A percentile compares a stretch with the other conserved stretches of the same genome.
These are phyloP conservation scores for Eucalyptus erythrocorys DNA, from an alignment of 345 rosid genomes.

Conservation along the genomic window DNA sequence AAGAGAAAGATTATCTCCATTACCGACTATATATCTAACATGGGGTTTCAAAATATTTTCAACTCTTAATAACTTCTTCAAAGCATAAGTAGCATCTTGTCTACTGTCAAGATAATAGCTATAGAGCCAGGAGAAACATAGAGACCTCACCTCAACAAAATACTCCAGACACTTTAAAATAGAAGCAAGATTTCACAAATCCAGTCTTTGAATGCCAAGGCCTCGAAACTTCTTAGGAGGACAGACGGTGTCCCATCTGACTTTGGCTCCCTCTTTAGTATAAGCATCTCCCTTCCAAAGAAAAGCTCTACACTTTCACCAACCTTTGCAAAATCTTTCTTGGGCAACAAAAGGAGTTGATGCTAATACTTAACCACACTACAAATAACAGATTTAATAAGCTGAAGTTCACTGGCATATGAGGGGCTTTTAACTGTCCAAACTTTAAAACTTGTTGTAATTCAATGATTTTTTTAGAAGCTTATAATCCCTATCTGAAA, in stretches of 20 bases:
- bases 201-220: not conserved
- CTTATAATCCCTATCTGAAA: not conserved
- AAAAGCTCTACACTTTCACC: rapidly evolving
- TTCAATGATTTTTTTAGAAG: not conserved
- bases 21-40: no score
- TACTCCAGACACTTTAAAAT: not conserved
- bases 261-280: not conserved
- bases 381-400: no score
- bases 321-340: not conserved
- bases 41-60: no score
- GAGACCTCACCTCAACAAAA: not conserved
- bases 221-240: not conserved
- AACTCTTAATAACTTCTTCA: no score
- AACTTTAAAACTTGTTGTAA: not conserved
- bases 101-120: rapidly evolving
- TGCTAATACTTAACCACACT: not conserved
- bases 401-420: not conserved
- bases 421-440: no score
- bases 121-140: not conserved
- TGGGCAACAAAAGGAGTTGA: not conserved
- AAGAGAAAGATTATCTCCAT: no score
- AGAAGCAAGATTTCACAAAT: not conserved
- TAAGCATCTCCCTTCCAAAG: not conserved
- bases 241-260: not conserved
- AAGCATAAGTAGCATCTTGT: no score